Conservation (phyloP, 371 early-diverging fungal species). For the Rozella allomycis region DNA sequence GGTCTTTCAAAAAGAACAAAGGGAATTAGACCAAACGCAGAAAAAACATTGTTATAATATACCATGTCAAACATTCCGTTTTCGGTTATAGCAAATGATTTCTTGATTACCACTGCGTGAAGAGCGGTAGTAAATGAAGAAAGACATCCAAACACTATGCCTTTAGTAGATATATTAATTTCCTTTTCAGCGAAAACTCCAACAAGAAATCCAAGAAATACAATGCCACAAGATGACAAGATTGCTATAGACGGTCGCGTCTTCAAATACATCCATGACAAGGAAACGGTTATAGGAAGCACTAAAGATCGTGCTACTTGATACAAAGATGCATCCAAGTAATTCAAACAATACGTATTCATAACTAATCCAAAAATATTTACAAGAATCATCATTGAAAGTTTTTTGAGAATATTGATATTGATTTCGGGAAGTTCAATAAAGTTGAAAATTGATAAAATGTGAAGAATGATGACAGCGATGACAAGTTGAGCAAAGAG, state of each 20-base stretch:
- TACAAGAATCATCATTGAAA: conserved; percentile 16
- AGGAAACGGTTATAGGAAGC: conserved; percentile 26
- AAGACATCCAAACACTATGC: conserved; percentile 21
- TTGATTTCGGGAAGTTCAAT: conserved; percentile 13
- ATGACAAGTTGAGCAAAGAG: conserved; percentile 25
- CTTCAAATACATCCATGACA: conserved; percentile 11
- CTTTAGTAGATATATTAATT: conserved; percentile 2
- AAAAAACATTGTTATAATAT: conserved; percentile 31
- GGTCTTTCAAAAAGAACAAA: no score
- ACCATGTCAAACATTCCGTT: conserved; percentile 25
- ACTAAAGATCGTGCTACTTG: conserved; percentile 33
- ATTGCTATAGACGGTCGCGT: conserved; percentile 12
- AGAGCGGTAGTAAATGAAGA: conserved; percentile 26
- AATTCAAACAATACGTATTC: conserved; percentile 28
- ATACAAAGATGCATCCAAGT: conserved; percentile 31
- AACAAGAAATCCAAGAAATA: conserved; percentile 24
- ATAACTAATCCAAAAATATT: conserved; percentile 28
- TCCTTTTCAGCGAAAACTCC: conserved; percentile 16
- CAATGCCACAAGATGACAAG: conserved; percentile 16
- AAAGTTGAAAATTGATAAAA: conserved; percentile 6
- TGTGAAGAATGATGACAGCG: conserved; percentile 16
- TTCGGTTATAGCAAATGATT: conserved; percentile 15
- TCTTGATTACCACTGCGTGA: conserved; percentile 36
- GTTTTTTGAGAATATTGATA: conserved; percentile 4
- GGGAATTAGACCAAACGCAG: no score